phyloP scores from a whole-genome alignment of 2,329 filamentous ascomycete genomes.

The Penicillium olsonii region DNA sequence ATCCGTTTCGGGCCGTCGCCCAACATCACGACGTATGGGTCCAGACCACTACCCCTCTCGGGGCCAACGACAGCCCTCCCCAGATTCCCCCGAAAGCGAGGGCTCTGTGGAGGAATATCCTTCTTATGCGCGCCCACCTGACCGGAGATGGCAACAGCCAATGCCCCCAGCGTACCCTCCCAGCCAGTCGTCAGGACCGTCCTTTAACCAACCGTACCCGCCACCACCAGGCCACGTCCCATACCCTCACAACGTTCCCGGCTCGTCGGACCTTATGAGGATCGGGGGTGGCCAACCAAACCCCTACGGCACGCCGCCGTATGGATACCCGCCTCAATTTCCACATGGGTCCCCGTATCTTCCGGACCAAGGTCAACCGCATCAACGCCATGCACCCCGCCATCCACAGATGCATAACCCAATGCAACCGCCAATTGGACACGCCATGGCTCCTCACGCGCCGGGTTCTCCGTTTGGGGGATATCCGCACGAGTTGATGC shows the following conservation, averaged over 20 bases:
- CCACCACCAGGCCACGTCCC: slow-evolving; percentile 27
- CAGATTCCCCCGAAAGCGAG: slow-evolving; percentile 61
- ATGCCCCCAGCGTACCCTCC: slow-evolving; percentile 39
- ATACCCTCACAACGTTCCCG: slow-evolving; percentile 27
- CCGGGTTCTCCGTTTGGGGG: slow-evolving; percentile 30
- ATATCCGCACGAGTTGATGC: slow-evolving; percentile 41
- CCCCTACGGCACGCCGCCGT: slow-evolving; percentile 31
- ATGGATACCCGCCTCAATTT: slow-evolving; percentile 33
- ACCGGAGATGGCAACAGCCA: slow-evolving; percentile 36
- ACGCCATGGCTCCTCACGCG: slow-evolving; percentile 26
- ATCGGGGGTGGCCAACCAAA: slow-evolving; percentile 27
- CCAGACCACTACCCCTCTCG: slow-evolving; percentile 37
- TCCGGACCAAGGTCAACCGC: slow-evolving; percentile 29
- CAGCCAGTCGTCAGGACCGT: slow-evolving; percentile 43
- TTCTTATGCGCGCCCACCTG: slow-evolving; percentile 45
- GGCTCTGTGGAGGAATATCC: slow-evolving; percentile 66
- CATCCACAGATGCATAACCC: slow-evolving; percentile 32
- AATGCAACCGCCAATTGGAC: slow-evolving; percentile 32
- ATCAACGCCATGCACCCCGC: slow-evolving; percentile 29
- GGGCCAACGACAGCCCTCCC: slow-evolving; percentile 48
- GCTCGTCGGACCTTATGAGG: slow-evolving; percentile 37
- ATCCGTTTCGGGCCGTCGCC: slow-evolving; percentile 40
- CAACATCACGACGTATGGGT: slow-evolving; percentile 36
- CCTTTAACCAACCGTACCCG: slow-evolving; percentile 36
- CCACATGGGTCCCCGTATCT: slow-evolving; percentile 30